Evolutionary conservation across 257 asterid genomes (phyloP).

Genomic region (Paraleonurus japonicus): DNA sequence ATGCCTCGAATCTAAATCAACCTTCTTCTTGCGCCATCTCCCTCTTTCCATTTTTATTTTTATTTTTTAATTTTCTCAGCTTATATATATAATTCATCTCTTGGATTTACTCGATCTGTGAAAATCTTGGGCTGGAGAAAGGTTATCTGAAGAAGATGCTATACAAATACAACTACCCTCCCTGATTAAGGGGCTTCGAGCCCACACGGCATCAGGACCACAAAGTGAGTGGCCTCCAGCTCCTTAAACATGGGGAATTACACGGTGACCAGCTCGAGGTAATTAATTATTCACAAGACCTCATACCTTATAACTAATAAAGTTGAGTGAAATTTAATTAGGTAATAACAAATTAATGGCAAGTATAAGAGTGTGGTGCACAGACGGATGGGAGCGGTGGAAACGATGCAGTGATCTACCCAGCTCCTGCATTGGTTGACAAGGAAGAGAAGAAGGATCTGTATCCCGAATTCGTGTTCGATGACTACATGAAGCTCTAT

Average conservation of each 20-base stretch:
- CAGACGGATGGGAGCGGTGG: slow-evolving; percentile 48
- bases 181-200: slow-evolving; percentile 62
- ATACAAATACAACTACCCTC: slow-evolving; percentile 55
- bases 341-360: slow-evolving; percentile 64
- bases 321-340: too few species aligned
- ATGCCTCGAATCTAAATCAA: slow-evolving; percentile 56
- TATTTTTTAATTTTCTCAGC: too few species aligned
- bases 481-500: slow-evolving; percentile 67
- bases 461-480: slow-evolving; percentile 59
- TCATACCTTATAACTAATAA: too few species aligned
- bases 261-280: slow-evolving; percentile 69
- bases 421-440: slow-evolving; percentile 51
- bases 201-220: slow-evolving; percentile 72
- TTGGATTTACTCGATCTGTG: slow-evolving; percentile 61
- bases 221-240: slow-evolving; percentile 68
- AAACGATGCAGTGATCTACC: slow-evolving; percentile 54
- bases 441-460: slow-evolving; percentile 24
- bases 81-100: slow-evolving; percentile 30
- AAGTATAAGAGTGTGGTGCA: slow-evolving; percentile 64
- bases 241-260: slow-evolving; percentile 60
- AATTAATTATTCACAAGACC: too few species aligned
- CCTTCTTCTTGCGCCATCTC: slow-evolving; percentile 64
- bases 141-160: slow-evolving; percentile 53
- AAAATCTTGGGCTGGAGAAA: slow-evolving; percentile 58
- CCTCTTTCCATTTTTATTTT: slow-evolving; percentile 38